Evolutionary conservation across 495 filamentous ascomycete genomes (phyloP).

Genomic region (Xylaria flabelliformis): DNA sequence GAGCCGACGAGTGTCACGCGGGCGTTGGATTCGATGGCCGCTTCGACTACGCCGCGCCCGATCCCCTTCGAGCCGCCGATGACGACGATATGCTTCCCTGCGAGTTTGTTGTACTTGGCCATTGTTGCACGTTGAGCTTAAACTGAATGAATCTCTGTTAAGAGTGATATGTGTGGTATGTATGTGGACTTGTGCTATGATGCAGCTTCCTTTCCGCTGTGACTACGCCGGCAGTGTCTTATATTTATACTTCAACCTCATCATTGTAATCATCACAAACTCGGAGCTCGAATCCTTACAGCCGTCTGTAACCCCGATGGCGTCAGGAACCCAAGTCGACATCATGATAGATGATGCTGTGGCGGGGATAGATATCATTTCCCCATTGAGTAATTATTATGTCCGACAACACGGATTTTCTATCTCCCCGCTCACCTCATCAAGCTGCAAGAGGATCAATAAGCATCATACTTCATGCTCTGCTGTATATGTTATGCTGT

Average conservation of each 20-base stretch:
- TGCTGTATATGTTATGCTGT: background rate
- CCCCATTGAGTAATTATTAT: conserved; percentile 7
- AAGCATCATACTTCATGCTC: background rate
- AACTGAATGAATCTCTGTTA: background rate
- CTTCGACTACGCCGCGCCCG: conserved; percentile 61
- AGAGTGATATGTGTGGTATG: background rate
- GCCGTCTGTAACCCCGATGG: background rate
- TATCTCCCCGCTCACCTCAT: background rate
- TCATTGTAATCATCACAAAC: background rate
- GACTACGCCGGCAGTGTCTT: background rate
- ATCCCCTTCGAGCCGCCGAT: conserved; percentile 64
- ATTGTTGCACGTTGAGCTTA: conserved; percentile 10
- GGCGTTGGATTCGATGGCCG: conserved; percentile 55
- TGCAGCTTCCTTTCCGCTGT: background rate
- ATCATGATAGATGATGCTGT: background rate
- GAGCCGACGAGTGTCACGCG: conserved; percentile 63
- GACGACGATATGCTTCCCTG: conserved; percentile 54
- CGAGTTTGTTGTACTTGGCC: conserved; percentile 50
- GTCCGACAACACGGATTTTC: background rate
- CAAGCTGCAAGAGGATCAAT: background rate
- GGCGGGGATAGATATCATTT: background rate
- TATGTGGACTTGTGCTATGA: background rate
- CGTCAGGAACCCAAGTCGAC: background rate
- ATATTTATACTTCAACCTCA: background rate
- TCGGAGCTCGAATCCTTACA: background rate